A percentile compares a stretch with the other conserved stretches of the same genome.
Conservation (phyloP, 2,329 filamentous ascomycete genomes). For the Dichotomopilus funicola region DNA sequence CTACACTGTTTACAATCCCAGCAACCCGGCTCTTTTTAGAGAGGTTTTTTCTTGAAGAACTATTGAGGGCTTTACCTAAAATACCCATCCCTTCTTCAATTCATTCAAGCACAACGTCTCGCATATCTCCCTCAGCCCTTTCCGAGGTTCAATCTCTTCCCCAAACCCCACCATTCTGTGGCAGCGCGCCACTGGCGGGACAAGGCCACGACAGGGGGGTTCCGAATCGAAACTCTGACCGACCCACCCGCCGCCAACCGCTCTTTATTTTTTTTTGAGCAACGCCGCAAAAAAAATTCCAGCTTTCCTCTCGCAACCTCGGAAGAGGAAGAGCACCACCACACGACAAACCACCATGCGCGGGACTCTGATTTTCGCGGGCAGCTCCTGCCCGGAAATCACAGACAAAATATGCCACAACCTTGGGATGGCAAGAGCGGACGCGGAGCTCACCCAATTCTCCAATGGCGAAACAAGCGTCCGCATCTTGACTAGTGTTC, state of each 20-base stretch:
- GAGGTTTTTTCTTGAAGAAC: no score
- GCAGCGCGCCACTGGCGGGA: background rate
- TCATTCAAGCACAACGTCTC: background rate
- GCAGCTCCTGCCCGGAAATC: constrained; percentile 60
- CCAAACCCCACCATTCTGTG: background rate
- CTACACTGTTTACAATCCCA: no score
- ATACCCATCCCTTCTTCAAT: background rate
- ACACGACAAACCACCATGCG: constrained; percentile 42
- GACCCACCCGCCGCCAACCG: background rate
- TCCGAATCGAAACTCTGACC: background rate
- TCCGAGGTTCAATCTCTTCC: no score
- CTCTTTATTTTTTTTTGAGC: background rate
- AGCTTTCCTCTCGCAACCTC: constrained; percentile 6
- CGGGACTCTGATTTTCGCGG: constrained; percentile 61
- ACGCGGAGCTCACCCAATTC: constrained; percentile 62
- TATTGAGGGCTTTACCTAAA: background rate
- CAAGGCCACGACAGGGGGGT: background rate
- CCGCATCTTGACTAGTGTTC: constrained; percentile 66
- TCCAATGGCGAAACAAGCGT: constrained; percentile 68
- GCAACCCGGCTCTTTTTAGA: no score
- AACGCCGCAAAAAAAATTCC: constrained; percentile 7
- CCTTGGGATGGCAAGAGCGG: constrained; percentile 57
- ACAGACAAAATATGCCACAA: constrained; percentile 62
- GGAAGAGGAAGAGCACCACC: constrained; percentile 17
- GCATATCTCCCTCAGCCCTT: background rate